These are phyloP conservation scores for Lathyrus tuberosus DNA, from an alignment of 306 rosid species.

Conservation along the genomic window DNA sequence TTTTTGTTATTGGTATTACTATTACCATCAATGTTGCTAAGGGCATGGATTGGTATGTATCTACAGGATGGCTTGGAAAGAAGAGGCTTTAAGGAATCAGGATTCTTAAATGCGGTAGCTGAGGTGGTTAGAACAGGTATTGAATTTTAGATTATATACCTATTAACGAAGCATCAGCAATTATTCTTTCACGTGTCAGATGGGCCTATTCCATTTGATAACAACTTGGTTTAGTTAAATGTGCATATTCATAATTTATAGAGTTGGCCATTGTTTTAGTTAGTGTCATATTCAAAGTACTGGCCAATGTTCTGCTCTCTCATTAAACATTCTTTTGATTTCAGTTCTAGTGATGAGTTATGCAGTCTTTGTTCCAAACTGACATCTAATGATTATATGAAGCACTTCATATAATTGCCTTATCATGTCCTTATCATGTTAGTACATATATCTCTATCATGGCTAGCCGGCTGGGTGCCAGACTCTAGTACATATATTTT, in stretches of 20 bases:
- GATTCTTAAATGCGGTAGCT: conserved; percentile 86
- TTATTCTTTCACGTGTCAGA: neutral
- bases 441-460: neutral
- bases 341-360: neutral
- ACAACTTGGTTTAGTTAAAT: conserved; percentile 9
- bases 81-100: conserved; percentile 92
- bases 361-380: neutral
- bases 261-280: neutral
- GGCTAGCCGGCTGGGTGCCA: neutral
- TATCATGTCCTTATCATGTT: neutral
- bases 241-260: neutral
- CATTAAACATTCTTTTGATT: neutral
- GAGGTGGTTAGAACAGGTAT: conserved; percentile 93
- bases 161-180: conserved; percentile 21
- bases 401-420: neutral
- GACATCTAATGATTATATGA: conserved; percentile 10
- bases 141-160: conserved; percentile 9
- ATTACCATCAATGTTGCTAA: conserved; percentile 35
- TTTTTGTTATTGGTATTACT: conserved; percentile 18
- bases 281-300: conserved; percentile 3
- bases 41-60: conserved; percentile 25
- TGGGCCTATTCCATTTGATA: neutral
- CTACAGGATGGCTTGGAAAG: conserved; percentile 90
- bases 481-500: neutral
- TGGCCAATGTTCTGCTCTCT: conserved; percentile 8